These are phyloP conservation scores for Debaryomyces nepalensis DNA, from an alignment of 1,139 yeast genomes.

Conservation along the genomic window DNA sequence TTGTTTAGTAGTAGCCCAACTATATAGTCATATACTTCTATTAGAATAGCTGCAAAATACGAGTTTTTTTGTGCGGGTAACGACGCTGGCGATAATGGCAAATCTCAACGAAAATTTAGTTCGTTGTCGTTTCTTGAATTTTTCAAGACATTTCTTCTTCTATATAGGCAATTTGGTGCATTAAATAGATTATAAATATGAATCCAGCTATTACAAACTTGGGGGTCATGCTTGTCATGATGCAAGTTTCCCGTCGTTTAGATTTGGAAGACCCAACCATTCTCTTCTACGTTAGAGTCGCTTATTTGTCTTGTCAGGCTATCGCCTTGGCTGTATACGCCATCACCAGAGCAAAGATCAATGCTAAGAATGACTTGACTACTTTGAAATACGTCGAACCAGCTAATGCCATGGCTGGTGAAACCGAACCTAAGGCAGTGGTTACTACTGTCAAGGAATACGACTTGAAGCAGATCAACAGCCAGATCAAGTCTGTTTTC, in stretches of 20 bases:
- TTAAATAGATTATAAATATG: conserved; percentile 38
- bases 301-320: conserved; percentile 69
- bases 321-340: conserved; percentile 70
- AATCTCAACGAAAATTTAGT: conserved; percentile 5
- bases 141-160: not conserved
- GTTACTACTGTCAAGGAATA: conserved; percentile 94
- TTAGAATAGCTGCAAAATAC: conserved; percentile 9
- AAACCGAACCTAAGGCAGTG: conserved; percentile 70
- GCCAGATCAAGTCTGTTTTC: conserved; percentile 79
- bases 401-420: conserved; percentile 78
- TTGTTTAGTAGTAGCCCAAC: not conserved
- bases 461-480: conserved; percentile 83
- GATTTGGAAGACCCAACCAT: conserved; percentile 86
- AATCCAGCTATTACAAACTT: conserved; percentile 89
- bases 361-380: conserved; percentile 84
- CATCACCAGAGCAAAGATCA: conserved; percentile 62
- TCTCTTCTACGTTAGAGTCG: conserved; percentile 75
- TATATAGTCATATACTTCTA: conserved; percentile 5
- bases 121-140: conserved; percentile 2
- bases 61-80: conserved; percentile 11
- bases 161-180: conserved; percentile 4
- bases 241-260: conserved; percentile 90
- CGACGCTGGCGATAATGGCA: conserved; percentile 1
- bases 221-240: conserved; percentile 92
- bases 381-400: conserved; percentile 91